Percentiles rank a stretch among this genome's conserved stretches.
Conservation (phyloP, 441 rosid species). For the Eutrema salsugineum region DNA sequence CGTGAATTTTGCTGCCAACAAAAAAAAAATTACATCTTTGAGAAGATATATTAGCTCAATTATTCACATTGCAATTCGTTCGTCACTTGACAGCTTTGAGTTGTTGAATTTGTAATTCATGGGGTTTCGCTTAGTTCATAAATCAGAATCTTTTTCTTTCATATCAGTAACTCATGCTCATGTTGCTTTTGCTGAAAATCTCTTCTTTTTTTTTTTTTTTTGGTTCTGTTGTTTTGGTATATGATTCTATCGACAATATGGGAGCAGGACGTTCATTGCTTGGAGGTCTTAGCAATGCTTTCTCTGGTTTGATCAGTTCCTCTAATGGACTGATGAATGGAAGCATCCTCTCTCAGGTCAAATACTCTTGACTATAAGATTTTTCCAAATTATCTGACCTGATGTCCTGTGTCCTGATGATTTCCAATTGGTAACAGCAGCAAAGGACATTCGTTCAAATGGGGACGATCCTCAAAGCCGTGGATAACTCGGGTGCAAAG, state of each 20-base stretch:
- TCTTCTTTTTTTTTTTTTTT: background rate
- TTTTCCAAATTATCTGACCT: background rate
- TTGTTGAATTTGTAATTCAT: background rate
- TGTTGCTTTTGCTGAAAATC: background rate
- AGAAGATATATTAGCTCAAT: background rate
- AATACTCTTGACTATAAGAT: background rate
- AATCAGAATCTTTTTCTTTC: background rate
- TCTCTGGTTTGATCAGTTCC: slow-evolving; percentile 38
- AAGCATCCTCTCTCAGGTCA: slow-evolving; percentile 48
- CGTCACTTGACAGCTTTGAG: background rate
- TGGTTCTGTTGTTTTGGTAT: background rate
- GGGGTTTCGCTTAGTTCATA: background rate
- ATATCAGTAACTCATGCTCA: background rate
- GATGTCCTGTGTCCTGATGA: background rate
- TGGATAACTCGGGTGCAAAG: slow-evolving; percentile 87
- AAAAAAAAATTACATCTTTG: background rate
- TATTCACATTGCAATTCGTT: no score
- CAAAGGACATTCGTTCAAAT: slow-evolving; percentile 84
- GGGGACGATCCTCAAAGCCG: slow-evolving; percentile 77
- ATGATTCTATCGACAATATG: background rate
- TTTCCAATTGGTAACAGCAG: slow-evolving; percentile 38
- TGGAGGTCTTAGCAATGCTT: slow-evolving; percentile 48
- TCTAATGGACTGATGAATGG: slow-evolving; percentile 31
- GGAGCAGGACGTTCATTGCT: slow-evolving; percentile 41
- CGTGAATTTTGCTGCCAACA: background rate